Percentiles rank a stretch among this genome's conserved stretches.
Evolutionary conservation across 495 filamentous ascomycete species (phyloP).

Genomic region (Neurospora sp.): DNA sequence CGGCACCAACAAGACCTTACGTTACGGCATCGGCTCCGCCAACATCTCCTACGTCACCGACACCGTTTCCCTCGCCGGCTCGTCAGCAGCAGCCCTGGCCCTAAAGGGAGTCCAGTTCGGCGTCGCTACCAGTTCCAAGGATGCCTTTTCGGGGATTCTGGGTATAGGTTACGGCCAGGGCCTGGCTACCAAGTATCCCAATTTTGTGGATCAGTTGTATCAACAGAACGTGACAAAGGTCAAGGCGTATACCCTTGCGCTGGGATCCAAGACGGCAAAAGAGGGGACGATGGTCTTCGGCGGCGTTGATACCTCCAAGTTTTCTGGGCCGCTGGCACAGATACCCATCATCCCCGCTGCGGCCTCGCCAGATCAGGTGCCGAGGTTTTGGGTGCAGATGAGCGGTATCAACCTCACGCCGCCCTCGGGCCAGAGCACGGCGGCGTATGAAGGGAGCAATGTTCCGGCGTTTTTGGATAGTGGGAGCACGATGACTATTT

Average conservation of each 20-base stretch:
- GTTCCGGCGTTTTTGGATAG: conserved; percentile 75
- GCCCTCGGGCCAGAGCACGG: too few species aligned
- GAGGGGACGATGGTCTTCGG: conserved; percentile 85
- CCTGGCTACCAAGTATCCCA: conserved; percentile 30
- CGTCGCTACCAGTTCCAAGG: conserved; percentile 26
- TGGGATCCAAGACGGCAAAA: conserved; percentile 36
- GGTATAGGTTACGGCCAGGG: conserved; percentile 37
- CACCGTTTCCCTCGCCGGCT: conserved; percentile 29
- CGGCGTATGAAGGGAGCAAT: conserved; percentile 23
- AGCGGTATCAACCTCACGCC: too few species aligned
- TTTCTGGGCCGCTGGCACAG: conserved; percentile 55
- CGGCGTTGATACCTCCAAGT: conserved; percentile 81
- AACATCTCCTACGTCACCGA: conserved; percentile 36
- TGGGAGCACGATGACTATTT: conserved; percentile 78
- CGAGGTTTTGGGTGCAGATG: conserved; percentile 43
- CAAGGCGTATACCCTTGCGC: conserved; percentile 38
- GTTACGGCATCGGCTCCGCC: conserved; percentile 37
- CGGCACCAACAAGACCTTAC: conserved; percentile 23
- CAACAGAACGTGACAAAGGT: conserved; percentile 30
- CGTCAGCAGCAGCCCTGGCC: too few species aligned
- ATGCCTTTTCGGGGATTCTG: conserved; percentile 31
- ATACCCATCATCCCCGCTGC: conserved; percentile 51
- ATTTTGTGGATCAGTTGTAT: conserved; percentile 34
- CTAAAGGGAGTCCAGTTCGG: conserved; percentile 29
- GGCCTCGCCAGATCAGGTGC: conserved; percentile 32